Base-by-base conservation (phyloP, 192 early-diverging fungal species). In the Backusella tarrabulga region DNA sequence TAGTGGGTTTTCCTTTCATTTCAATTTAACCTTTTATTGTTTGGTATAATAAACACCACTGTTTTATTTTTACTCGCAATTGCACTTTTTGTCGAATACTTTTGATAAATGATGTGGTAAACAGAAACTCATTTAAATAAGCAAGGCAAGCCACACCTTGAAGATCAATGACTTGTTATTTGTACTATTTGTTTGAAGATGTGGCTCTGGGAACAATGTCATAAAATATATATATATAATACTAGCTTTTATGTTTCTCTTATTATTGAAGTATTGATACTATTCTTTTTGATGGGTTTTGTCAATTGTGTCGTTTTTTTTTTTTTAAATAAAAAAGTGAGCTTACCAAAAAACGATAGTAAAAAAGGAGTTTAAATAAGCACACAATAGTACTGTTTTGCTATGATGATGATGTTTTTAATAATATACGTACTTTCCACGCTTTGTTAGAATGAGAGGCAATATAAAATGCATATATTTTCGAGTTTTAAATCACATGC, bases 51-150 rank as follows among this genome's bases (percentile, higher is more conserved):
- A 41, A 44, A 2, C 11, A 6, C 11, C 11, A 15, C 11, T 9
- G 7, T 12, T 44, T 34, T 19, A 46, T 46, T 66, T 36, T 29
- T 69, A 83, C 40, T 38, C 69, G 40, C 38, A 72, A 56, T 36
- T 68, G 68, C 32, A 40, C 70, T 80, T 44, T 79, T 75, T 63
- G 76, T 44, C 46, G 0, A 19, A 6, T 50, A 50, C 17, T 44
- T 44, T 14, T 17, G 15, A 19, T 44, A 44, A 44, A 44, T 44
- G 42, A 6, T 50, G n/a, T 50, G 46, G 46, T 50, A 50, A 21
- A 19, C 17, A n/a, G 46, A 50, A n/a, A 6, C 46, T 44, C 42
- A 50, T 50, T 0, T 7, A n/a, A 50, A 17, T 44, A 5, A 44
- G 32, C 32, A n/a, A 50, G 19, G 46, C 23, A 63, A 63, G 56